Base-by-base conservation (phyloP, 192 early-diverging fungal species). In the Linnemannia hyalina region DNA sequence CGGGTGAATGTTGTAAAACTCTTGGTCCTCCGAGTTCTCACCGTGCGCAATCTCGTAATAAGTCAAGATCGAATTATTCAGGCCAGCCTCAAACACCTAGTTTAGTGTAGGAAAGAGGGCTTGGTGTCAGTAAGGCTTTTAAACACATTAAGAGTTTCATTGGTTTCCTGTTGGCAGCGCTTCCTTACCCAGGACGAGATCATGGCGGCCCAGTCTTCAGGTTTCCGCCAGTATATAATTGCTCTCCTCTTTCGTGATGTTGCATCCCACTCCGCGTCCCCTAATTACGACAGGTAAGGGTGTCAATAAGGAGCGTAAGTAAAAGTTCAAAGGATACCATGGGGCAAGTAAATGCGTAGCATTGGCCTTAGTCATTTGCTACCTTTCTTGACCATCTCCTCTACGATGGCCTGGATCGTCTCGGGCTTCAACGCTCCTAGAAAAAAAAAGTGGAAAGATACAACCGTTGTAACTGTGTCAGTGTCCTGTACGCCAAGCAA, bases 1-100 rank as follows among this genome's bases (percentile, higher is more conserved):
- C 40, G 91, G 90, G 82, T 97, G 94, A 16, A 97, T 91, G 22
- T 87, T 92, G 74, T 95, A 92, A 81, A 99, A 97, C 60, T 97
- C 98, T 96, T 90, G 74, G 63, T 90, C 97, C 54, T 90, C 94
- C 1, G 95, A 91, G 78, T 91, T 88, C 57, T 99, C 98, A 35
- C 96, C 97, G 72, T 97, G 95, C 23, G 95, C 88, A 76, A 99
- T 90, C 89, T 99, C 98, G 82, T 96, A 98, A 35, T 95, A 82
- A 7, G 97, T 99, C 82, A 97, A 89, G 70, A 99, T 94, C 0
- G 95, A 92, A 83, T 95, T 96, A 76, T 93, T 93, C 76, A 95
- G 86, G 16, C 97, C 97, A 68, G 78, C 85, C 23, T 94, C 92
- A 76, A 91, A 92, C 3, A 93, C 90, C 94, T 95, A 76, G 78